Evolutionary conservation across 495 filamentous ascomycete species (phyloP).

Genomic region (Penicillium desertorum): DNA sequence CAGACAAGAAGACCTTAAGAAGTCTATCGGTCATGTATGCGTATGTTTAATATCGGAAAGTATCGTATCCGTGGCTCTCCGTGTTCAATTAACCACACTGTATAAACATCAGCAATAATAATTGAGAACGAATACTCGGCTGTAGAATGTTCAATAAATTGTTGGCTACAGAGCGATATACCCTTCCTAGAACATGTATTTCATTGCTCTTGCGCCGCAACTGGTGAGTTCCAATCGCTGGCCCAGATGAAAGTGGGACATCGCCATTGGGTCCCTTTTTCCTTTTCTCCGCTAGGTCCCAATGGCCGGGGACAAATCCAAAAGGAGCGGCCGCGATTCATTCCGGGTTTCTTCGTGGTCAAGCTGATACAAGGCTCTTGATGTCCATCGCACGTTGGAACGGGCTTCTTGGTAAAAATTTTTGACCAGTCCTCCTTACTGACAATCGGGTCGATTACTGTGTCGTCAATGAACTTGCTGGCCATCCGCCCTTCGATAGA

Average conservation of each 20-base stretch:
- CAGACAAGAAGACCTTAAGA: not conserved
- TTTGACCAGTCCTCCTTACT: conserved; percentile 84
- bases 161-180: not conserved
- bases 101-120: not conserved
- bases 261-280: conserved; percentile 77
- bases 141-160: not conserved
- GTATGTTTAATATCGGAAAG: not conserved
- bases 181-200: not conserved
- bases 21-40: not conserved
- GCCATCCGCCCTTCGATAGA: not conserved
- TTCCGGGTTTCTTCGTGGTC: conserved; percentile 80
- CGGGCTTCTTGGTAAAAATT: conserved; percentile 71
- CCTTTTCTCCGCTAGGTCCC: conserved; percentile 79
- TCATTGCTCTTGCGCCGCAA: conserved; percentile 13
- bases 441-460: conserved; percentile 65
- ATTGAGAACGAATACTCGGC: not conserved
- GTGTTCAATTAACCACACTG: not conserved
- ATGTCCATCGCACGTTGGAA: conserved; percentile 80
- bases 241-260: conserved; percentile 90
- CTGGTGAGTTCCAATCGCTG: conserved; percentile 68
- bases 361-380: conserved; percentile 79
- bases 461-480: conserved; percentile 21
- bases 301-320: conserved; percentile 83
- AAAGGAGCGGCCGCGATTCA: conserved; percentile 81
- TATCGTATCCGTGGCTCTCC: not conserved